Evolutionary conservation across 306 rosid species (phyloP).

Genomic region (Comarum palustre): DNA sequence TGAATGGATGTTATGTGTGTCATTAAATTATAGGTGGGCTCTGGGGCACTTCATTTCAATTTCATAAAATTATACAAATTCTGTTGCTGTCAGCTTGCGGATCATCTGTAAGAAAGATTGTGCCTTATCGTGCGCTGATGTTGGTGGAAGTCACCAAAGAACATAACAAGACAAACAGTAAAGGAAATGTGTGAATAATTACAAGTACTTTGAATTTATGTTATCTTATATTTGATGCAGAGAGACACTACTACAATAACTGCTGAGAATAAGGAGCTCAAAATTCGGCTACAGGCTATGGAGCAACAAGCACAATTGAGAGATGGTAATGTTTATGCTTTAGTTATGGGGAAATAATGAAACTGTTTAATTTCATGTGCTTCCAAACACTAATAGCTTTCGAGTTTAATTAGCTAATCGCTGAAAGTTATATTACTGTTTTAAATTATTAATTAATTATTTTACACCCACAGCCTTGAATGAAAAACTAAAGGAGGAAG

Average conservation of each 20-base stretch:
- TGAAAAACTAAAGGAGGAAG: constrained; percentile 74
- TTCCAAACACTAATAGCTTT: background rate
- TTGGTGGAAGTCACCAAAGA: constrained; percentile 15
- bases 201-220: constrained; percentile 8
- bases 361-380: background rate
- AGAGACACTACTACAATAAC: constrained; percentile 75
- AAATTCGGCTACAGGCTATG: constrained; percentile 75
- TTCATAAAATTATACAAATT: background rate
- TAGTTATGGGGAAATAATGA: background rate
- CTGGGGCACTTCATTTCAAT: background rate
- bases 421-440: background rate
- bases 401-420: background rate
- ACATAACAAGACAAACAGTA: constrained; percentile 1
- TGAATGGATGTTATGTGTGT: background rate
- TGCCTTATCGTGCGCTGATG: background rate
- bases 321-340: constrained; percentile 56
- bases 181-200: background rate
- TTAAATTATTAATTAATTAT: background rate
- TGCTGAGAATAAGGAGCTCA: constrained; percentile 82
- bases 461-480: constrained; percentile 56
- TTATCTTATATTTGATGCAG: constrained; percentile 48
- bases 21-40: constrained; percentile 4
- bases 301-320: constrained; percentile 88
- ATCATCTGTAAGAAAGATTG: background rate
- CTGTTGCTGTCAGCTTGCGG: background rate